Evolutionary conservation across 345 rosid species (phyloP).

Genomic region (Trapa bicornis): DNA sequence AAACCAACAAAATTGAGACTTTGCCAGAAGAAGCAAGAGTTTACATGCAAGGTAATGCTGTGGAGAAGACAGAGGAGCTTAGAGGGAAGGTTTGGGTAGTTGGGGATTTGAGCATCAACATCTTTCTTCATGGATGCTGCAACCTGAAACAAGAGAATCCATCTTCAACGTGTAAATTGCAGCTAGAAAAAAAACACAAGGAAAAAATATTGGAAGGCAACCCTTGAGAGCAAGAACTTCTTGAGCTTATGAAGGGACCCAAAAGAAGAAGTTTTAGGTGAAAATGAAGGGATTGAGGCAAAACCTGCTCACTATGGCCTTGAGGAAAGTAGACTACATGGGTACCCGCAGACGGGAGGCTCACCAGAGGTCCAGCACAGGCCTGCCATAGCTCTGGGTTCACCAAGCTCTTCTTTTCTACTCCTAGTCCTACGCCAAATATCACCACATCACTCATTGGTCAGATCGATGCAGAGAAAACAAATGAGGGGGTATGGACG

Average conservation of each 20-base stretch:
- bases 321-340: conserved; percentile 70
- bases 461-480: conserved; percentile 5
- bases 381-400: conserved; percentile 69
- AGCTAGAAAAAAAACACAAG: not conserved
- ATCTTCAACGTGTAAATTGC: not conserved
- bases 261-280: not conserved
- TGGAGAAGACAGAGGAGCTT: conserved; percentile 78
- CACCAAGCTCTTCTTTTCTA: conserved; percentile 40
- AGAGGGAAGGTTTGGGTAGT: conserved; percentile 83
- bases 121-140: conserved; percentile 89
- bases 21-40: conserved; percentile 1
- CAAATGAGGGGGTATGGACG: not conserved
- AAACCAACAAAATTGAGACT: not conserved
- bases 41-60: conserved; percentile 74
- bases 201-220: not conserved
- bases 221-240: not conserved
- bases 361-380: conserved; percentile 61
- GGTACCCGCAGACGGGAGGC: conserved; percentile 49
- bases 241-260: too few relatives aligned
- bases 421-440: conserved; percentile 18
- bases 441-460: conserved; percentile 12
- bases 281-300: not conserved
- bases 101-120: conserved; percentile 63
- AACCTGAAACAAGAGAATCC: conserved; percentile 35
- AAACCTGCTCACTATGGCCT: conserved; percentile 76